phyloP scores from a whole-genome alignment of 2,329 filamentous ascomycete species.

The Blastomyces silverae region DNA sequence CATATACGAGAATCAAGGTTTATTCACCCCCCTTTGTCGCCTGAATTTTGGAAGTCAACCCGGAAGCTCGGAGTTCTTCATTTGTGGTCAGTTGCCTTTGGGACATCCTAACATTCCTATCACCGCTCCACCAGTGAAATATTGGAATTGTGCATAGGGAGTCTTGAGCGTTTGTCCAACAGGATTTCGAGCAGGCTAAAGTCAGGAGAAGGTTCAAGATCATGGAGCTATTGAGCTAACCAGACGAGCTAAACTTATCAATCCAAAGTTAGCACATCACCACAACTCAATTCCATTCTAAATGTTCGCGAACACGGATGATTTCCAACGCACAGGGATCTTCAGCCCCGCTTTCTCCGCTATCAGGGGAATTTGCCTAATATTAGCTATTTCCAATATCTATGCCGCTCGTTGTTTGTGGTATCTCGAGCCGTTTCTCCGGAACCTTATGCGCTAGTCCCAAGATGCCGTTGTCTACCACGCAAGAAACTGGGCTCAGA shows the following conservation, averaged over 20 bases:
- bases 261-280: background rate
- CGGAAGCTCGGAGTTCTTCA: background rate
- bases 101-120: background rate
- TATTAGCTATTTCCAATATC: background rate
- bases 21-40: background rate
- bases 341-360: background rate
- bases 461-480: background rate
- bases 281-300: background rate
- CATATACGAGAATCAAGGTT: background rate
- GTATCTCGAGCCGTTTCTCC: background rate
- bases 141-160: background rate
- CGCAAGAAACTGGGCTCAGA: background rate
- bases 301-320: background rate
- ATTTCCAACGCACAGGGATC: constrained; percentile 1
- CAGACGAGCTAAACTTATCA: background rate
- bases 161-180: background rate
- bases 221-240: background rate
- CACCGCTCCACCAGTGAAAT: background rate
- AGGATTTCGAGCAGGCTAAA: background rate
- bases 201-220: background rate
- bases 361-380: background rate
- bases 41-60: background rate
- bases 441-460: background rate
- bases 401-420: background rate
- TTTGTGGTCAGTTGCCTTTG: background rate